Evolutionary conservation across 805 yeast species (phyloP).

Genomic region (Kazachstania bromeliacearum): DNA sequence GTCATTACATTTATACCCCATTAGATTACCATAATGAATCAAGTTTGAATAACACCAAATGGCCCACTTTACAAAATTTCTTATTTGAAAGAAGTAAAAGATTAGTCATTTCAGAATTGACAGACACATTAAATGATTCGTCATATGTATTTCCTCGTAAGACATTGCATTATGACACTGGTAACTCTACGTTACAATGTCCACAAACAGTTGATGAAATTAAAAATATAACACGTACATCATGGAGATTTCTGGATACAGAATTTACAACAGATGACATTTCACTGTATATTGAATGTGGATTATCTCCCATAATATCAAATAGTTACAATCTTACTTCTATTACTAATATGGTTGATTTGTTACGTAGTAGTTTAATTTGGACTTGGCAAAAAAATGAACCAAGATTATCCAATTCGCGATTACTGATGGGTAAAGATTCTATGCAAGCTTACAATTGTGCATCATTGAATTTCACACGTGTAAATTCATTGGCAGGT

Average conservation of each 20-base stretch:
- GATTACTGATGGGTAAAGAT: constrained; percentile 13
- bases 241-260: constrained; percentile 38
- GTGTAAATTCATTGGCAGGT: constrained; percentile 30
- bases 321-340: constrained; percentile 20
- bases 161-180: constrained; percentile 14
- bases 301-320: constrained; percentile 57
- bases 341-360: constrained; percentile 23
- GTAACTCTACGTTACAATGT: constrained; percentile 15
- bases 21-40: constrained; percentile 4
- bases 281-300: constrained; percentile 39
- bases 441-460: constrained; percentile 35
- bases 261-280: constrained; percentile 35
- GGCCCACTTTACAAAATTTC: constrained; percentile 31
- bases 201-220: constrained; percentile 13
- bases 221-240: constrained; percentile 9
- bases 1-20: constrained; percentile 26
- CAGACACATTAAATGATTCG: constrained; percentile 16
- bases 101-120: constrained; percentile 30
- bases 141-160: constrained; percentile 16
- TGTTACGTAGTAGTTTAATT: constrained; percentile 30
- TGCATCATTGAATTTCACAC: constrained; percentile 29
- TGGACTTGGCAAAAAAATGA: constrained; percentile 73
- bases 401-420: constrained; percentile 31
- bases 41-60: constrained; percentile 4
- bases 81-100: constrained; percentile 31